Evolutionary conservation across 1,284 basidiomycete genomes (phyloP).

Genomic region (Neolentinus lepideus): DNA sequence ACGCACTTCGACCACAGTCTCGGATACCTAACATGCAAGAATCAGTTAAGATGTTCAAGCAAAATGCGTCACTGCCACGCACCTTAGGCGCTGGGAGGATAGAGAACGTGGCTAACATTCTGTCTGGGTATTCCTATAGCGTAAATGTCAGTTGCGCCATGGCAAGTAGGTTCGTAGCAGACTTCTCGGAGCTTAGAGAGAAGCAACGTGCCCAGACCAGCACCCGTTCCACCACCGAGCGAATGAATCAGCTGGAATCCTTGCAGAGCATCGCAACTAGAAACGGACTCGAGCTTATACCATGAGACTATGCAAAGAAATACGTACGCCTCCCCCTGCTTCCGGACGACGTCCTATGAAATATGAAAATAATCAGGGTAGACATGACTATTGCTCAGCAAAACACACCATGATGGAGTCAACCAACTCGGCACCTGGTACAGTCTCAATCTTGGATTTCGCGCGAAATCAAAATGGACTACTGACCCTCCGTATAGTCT

Average conservation of each 20-base stretch:
- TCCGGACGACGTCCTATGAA: conserved; percentile 60
- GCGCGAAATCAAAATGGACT: conserved; percentile 3
- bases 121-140: conserved; percentile 78
- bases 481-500: conserved; percentile 86
- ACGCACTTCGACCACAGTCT: conserved; percentile 85
- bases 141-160: conserved; percentile 25
- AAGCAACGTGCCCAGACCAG: conserved; percentile 79
- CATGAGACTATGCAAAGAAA: background rate
- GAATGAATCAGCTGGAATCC: conserved; percentile 94
- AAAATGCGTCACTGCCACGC: conserved; percentile 9
- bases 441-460: conserved; percentile 2
- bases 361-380: background rate
- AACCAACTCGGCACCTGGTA: conserved; percentile 81
- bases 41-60: background rate
- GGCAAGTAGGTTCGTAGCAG: conserved; percentile 14
- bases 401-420: conserved; percentile 69
- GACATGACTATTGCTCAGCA: background rate
- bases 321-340: conserved; percentile 52
- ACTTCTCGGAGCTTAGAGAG: conserved; percentile 82
- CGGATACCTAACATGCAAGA: conserved; percentile 59
- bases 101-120: conserved; percentile 93
- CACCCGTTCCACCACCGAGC: conserved; percentile 89
- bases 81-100: conserved; percentile 88
- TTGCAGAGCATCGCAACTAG: conserved; percentile 77
- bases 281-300: background rate